Conservation (phyloP, 164 flowering plant genomes). For the Sedum album region DNA sequence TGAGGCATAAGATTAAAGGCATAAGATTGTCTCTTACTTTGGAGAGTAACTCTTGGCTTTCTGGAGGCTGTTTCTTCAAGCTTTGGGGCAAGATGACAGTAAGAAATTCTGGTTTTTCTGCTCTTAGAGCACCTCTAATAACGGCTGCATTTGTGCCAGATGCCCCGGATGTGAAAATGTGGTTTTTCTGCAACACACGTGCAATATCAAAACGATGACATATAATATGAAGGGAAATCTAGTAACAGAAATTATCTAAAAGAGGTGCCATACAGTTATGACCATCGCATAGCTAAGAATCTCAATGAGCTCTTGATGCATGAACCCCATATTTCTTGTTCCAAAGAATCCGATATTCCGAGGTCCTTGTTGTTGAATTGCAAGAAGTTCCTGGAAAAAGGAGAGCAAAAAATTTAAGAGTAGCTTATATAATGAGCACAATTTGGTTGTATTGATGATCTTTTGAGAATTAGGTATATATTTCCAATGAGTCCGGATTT, state of each 20-base stretch:
- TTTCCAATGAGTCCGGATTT: background rate
- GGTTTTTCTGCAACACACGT: slow-evolving; percentile 62
- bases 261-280: slow-evolving; percentile 61
- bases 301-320: slow-evolving; percentile 97
- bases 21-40: slow-evolving; percentile 43
- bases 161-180: slow-evolving; percentile 93
- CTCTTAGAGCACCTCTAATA: slow-evolving; percentile 55
- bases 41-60: slow-evolving; percentile 87
- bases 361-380: slow-evolving; percentile 98
- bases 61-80: slow-evolving; percentile 87
- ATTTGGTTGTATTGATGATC: background rate
- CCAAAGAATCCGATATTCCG: slow-evolving; percentile 95
- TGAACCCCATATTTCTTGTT: slow-evolving; percentile 93
- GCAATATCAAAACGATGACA: background rate
- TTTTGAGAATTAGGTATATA: background rate
- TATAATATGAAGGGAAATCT: background rate
- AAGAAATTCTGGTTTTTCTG: slow-evolving; percentile 58
- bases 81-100: slow-evolving; percentile 97
- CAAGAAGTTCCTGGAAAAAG: slow-evolving; percentile 66
- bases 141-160: slow-evolving; percentile 99
- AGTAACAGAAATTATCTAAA: background rate
- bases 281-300: slow-evolving; percentile 98
- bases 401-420: background rate
- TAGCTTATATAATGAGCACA: background rate
- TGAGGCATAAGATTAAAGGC: background rate